Percentiles rank a stretch among this genome's conserved stretches.
These are phyloP conservation scores for Geranomyces michiganensis DNA, from an alignment of 192 early-diverging fungal genomes.

Conservation along the genomic window DNA sequence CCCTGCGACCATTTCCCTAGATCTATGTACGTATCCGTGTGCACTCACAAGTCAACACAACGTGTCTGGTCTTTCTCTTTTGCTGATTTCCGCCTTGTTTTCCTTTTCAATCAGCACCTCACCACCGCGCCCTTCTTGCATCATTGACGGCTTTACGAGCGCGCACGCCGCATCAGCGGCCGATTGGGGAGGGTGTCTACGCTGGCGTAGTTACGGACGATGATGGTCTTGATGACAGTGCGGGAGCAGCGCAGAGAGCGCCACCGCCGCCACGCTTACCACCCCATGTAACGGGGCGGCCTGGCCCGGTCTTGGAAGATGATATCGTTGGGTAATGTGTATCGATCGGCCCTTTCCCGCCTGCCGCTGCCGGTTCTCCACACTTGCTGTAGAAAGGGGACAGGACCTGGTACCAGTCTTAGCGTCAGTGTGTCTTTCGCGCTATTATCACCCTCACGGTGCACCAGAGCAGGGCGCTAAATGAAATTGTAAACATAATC, in stretches of 20 bases:
- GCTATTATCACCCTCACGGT: not conserved
- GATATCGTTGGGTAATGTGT: not conserved
- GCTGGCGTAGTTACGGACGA: not conserved
- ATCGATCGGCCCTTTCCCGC: not conserved
- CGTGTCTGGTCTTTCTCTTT: not conserved
- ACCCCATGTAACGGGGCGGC: too few species aligned
- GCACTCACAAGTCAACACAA: too few species aligned
- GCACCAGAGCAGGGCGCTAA: not conserved
- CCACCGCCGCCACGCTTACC: too few species aligned
- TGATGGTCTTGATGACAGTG: not conserved
- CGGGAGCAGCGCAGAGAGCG: not conserved
- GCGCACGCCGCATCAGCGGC: not conserved
- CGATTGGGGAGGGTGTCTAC: not conserved
- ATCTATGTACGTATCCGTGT: too few species aligned
- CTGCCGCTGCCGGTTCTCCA: too few species aligned
- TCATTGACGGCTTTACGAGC: not conserved
- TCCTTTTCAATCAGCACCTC: not conserved
- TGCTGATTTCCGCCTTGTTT: too few species aligned
- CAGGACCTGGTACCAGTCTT: not conserved
- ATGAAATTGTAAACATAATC: not conserved
- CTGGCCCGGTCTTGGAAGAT: constrained; percentile 9
- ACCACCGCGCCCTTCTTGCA: not conserved
- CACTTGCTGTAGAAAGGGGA: not conserved
- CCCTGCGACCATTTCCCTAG: not conserved
- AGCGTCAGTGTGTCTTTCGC: not conserved